phyloP scores from a whole-genome alignment of 2,329 filamentous ascomycete genomes.

The Aquanectria penicillioides region DNA sequence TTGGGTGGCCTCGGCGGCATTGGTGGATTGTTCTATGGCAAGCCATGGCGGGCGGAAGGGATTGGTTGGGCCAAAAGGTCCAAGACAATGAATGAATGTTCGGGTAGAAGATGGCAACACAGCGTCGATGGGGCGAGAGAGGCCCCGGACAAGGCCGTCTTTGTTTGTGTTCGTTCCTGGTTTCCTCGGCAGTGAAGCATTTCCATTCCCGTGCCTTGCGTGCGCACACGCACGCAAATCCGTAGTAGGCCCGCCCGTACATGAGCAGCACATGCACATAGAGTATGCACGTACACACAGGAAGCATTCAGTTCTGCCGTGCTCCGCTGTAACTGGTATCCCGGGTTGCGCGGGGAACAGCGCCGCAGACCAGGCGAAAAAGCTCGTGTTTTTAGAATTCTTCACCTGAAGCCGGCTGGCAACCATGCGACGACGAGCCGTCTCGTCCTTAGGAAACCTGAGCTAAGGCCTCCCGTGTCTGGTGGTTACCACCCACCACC shows the following conservation, averaged over 20 bases:
- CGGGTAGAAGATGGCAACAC: too few species aligned
- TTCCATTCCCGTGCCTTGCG: too few species aligned
- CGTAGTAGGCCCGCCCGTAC: too few species aligned
- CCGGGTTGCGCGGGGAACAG: not conserved
- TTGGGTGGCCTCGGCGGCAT: constrained; percentile 5
- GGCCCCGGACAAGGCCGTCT: too few species aligned
- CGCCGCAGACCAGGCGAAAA: not conserved
- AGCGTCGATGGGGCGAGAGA: constrained; percentile 9
- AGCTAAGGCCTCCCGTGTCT: constrained; percentile 17
- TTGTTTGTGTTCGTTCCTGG: too few species aligned
- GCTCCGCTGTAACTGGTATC: too few species aligned
- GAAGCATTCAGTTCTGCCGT: too few species aligned
- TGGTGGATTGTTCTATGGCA: constrained; percentile 2
- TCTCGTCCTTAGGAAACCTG: constrained; percentile 26
- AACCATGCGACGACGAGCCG: constrained; percentile 16
- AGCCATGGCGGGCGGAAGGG: not conserved
- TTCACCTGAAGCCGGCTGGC: constrained; percentile 37
- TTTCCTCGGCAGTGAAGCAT: too few species aligned
- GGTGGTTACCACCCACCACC: not conserved
- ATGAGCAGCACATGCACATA: too few species aligned
- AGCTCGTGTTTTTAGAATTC: constrained; percentile 20
- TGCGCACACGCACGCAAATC: too few species aligned
- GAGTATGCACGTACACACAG: too few species aligned
- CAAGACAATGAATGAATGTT: not conserved
- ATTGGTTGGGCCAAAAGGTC: not conserved